Conservation (phyloP, 345 rosid genomes). For the Cardamine resedifolia region DNA sequence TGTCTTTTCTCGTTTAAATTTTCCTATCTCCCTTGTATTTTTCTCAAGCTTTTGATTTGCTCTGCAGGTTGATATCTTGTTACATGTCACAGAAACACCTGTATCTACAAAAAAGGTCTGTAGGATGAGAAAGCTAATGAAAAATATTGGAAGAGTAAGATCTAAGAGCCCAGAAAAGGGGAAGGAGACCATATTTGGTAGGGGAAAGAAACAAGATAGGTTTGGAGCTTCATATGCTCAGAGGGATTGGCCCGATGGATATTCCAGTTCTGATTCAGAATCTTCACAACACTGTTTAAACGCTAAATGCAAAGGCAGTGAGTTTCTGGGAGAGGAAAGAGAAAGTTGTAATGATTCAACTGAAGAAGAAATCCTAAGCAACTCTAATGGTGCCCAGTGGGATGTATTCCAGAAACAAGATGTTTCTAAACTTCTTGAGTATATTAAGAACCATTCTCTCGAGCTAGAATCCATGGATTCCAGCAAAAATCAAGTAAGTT, state of each 20-base stretch:
- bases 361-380: slow-evolving; percentile 39
- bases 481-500: slow-evolving; percentile 56
- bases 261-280: slow-evolving; percentile 50
- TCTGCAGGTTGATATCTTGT: slow-evolving; percentile 83
- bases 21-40: background rate
- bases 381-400: slow-evolving; percentile 81
- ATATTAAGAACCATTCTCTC: slow-evolving; percentile 60
- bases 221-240: slow-evolving; percentile 36
- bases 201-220: slow-evolving; percentile 36
- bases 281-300: slow-evolving; percentile 37
- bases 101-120: slow-evolving; percentile 77
- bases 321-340: slow-evolving; percentile 32
- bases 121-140: slow-evolving; percentile 70
- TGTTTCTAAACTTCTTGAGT: slow-evolving; percentile 76
- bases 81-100: slow-evolving; percentile 68
- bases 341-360: slow-evolving; percentile 34
- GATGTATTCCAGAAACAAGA: slow-evolving; percentile 92
- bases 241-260: slow-evolving; percentile 44
- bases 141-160: slow-evolving; percentile 26
- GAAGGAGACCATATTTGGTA: slow-evolving; percentile 6
- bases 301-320: slow-evolving; percentile 26
- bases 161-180: slow-evolving; percentile 18
- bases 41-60: slow-evolving; percentile 26
- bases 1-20: background rate
- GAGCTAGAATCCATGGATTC: slow-evolving; percentile 50